Evolutionary conservation across 108 stramenopile species (phyloP), one percentile per base, ranked within the genome.

Genomic region (Stephanodiscus triporus): DNA sequence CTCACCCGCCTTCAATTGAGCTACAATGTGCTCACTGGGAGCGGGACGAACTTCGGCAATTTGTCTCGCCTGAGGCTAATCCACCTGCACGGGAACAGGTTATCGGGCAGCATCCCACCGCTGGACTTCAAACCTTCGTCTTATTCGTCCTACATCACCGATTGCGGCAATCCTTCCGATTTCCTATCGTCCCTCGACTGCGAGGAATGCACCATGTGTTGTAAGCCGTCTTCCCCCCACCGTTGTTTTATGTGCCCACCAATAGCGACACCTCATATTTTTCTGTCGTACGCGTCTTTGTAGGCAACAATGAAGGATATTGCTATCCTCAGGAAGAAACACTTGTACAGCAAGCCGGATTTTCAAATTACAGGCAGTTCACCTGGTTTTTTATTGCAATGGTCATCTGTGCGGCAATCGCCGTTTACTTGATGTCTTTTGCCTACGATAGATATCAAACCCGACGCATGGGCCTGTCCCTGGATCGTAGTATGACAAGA

Each of bases 121-220:
- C 1, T 63, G 40, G 45, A 63, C 2, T 40, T 63, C 4, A 5
- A 63, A 4, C 17, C 10, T 10, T 27, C 40, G 16, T 22, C 4
- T 20, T 10, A 2, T 10, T 63, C 63, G 9, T 63, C 63, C 29
- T 63, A 22, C 38, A 63, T 63, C 2, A 20, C 63, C 17, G 63
- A 63, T 23, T 63, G 63, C 11, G 63, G 63, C 1, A 40, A 40
- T n/a, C 63, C 42, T 0, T 63, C 63, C 42, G 19, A 36, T n/a
- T 63, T 63, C 42, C 14, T 45, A 36, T 2, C 4, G 6, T 40
- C 63, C 16, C 40, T 63, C n/a, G 8, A 20, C 5, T 63, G 63
- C 42, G 37, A 36, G 14, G 63, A 63, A 40, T 63, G 63, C 23
- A 40, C 63, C 9, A 63, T 63, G 63, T 66, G 63, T 27, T 63